Evolutionary conservation across 106 monocot species (phyloP).

Genomic region (Dendrobium officinale): DNA sequence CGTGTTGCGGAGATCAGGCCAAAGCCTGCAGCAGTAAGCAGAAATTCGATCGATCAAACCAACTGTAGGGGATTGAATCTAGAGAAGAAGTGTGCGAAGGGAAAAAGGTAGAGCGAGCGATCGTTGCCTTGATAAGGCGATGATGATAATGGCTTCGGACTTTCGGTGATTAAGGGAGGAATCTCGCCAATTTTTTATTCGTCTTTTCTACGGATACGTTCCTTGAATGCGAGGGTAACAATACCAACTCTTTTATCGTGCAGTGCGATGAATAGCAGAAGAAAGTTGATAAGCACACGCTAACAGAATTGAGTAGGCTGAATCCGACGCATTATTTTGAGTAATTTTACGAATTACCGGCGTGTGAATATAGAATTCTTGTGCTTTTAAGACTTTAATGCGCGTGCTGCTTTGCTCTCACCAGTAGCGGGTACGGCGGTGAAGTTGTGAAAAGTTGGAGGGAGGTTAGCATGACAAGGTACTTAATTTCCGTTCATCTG

Average conservation of each 20-base stretch:
- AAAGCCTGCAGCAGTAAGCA: background rate
- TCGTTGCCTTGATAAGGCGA: background rate
- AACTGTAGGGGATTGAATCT: background rate
- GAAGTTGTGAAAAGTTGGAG: too few relatives aligned
- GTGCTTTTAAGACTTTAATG: too few relatives aligned
- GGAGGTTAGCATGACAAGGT: too few relatives aligned
- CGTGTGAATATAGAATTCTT: too few relatives aligned
- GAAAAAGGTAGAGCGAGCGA: background rate
- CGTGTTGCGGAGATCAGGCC: background rate
- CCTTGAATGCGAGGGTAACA: background rate
- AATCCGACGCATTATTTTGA: too few relatives aligned
- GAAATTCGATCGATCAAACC: background rate
- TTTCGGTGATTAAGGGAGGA: background rate
- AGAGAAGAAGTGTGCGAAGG: background rate
- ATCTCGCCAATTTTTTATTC: constrained; percentile 3
- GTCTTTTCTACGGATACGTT: background rate
- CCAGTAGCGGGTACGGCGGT: too few relatives aligned
- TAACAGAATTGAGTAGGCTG: too few relatives aligned
- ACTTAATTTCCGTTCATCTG: too few relatives aligned
- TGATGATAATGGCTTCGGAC: background rate
- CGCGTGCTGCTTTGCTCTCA: too few relatives aligned
- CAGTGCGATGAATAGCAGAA: background rate
- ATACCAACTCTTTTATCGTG: background rate
- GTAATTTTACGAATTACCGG: too few relatives aligned
- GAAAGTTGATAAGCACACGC: too few relatives aligned